Base-by-base conservation (phyloP, 164 flowering plant genomes). In the Akebia trifoliata region DNA sequence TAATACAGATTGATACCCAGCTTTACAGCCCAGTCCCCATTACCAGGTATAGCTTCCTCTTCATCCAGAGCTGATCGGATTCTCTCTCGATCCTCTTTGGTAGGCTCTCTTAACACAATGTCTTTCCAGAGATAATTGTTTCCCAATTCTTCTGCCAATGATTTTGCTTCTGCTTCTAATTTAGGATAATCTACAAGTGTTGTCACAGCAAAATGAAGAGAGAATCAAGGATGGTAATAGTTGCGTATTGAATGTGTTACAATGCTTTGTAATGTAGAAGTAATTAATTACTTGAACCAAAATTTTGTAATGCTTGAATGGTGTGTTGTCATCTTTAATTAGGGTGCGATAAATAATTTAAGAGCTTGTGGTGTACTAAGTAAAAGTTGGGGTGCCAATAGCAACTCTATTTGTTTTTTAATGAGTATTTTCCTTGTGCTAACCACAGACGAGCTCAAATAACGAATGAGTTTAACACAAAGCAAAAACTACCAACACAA, bases 1-100 rank as follows among this genome's bases (percentile, higher is more conserved):
- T 82, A 90, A 55, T 68, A 86, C 54, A 94, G 97, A 74, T 94
- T 88, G 67, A 94, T 74, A 10, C 96, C 95, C 46, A 94, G 54
- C 69, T 86, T 94, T 34, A 88, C 97, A 47, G 99, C 84, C 99
- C 99, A 94, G 62, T 94, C 99, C 22, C 91, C 83, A 66, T 79
- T 86, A 21, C 83, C 77, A 25, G 86, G 84, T 48, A 71, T 67
- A 5, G 76, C 82, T 62, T 86, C 90, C 67, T 86, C 90, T 59
- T 81, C 79, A 45, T 81, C 83, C 54, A 90, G 65, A 60, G 90
- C 89, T 50, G 68, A 64, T 48, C 66, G 78, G 56, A 88, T 79
- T 59, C 61, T 73, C 59, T 80, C 81, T 57, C 74, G 76, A 57
- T 94, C 99, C 54, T 78, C 85, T 46, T 65, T 60, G 31, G 75